Conservation (phyloP, 257 asterid species). For the Gynochthodes officinalis region DNA sequence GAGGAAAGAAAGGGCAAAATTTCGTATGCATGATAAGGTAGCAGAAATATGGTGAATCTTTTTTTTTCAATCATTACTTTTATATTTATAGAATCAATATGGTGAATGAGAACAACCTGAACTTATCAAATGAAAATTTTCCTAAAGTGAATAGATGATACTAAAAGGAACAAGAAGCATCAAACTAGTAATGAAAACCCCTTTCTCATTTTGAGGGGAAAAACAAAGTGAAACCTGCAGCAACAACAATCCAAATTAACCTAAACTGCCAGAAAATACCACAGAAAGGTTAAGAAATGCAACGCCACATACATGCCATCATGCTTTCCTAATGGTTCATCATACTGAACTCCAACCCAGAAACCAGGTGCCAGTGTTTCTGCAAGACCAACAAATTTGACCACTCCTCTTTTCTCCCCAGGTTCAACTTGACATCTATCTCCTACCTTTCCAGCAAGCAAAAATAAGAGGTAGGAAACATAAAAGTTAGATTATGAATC, state of each 20-base stretch:
- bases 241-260: not conserved
- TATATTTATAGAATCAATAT: too few species aligned
- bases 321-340: conserved; percentile 92
- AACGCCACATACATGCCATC: conserved; percentile 65
- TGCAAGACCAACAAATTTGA: conserved; percentile 79
- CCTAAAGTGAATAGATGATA: not conserved
- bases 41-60: not conserved
- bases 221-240: not conserved
- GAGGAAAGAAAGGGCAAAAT: not conserved
- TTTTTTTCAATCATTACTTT: too few species aligned
- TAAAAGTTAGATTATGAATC: conserved; percentile 8
- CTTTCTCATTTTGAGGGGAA: too few species aligned
- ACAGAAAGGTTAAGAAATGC: not conserved
- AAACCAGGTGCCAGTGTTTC: conserved; percentile 88
- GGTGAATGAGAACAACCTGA: not conserved
- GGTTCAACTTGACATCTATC: conserved; percentile 93
- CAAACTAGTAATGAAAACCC: not conserved
- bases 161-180: not conserved
- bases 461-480: conserved; percentile 3
- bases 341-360: conserved; percentile 91
- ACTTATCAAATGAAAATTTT: not conserved
- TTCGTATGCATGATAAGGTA: not conserved
- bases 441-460: conserved; percentile 52
- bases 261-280: not conserved
- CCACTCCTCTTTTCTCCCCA: conserved; percentile 81